Evolutionary conservation across 1,284 basidiomycete genomes (phyloP).

Genomic region (Cutaneotrichosporon sp.): DNA sequence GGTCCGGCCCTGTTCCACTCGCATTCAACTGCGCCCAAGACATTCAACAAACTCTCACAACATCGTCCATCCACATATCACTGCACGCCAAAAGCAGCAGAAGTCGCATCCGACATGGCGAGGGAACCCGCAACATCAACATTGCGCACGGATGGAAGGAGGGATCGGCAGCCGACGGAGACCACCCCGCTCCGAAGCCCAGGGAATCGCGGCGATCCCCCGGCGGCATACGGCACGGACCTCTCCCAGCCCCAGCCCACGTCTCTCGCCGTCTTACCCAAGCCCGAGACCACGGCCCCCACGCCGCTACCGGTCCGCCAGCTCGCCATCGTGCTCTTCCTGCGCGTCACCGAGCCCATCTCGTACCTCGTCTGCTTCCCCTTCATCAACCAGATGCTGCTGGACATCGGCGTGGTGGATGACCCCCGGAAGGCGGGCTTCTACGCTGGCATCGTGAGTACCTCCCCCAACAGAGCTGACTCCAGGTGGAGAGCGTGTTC

Average conservation of each 20-base stretch:
- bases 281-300: not conserved
- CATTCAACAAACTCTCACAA: too few species aligned
- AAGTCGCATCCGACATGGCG: not conserved
- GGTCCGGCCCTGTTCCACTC: not conserved
- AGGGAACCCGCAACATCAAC: not conserved
- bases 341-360: constrained; percentile 43
- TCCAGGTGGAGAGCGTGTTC: constrained; percentile 43
- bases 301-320: constrained; percentile 43
- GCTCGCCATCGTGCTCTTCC: constrained; percentile 37
- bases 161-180: not conserved
- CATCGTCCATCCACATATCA: not conserved
- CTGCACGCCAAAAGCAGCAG: not conserved
- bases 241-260: not conserved
- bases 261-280: not conserved
- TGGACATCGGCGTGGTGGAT: constrained; percentile 37
- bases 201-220: not conserved
- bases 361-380: constrained; percentile 37
- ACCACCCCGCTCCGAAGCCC: not conserved
- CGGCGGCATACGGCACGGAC: not conserved
- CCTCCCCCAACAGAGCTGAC: not conserved
- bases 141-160: not conserved
- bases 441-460: constrained; percentile 30
- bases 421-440: constrained; percentile 40
- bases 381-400: constrained; percentile 45
- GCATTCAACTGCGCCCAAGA: not conserved